Percentiles rank a stretch among this genome's conserved stretches.
Conservation (phyloP, 148 eudicot genomes). For the Chenopodium quinoa region DNA sequence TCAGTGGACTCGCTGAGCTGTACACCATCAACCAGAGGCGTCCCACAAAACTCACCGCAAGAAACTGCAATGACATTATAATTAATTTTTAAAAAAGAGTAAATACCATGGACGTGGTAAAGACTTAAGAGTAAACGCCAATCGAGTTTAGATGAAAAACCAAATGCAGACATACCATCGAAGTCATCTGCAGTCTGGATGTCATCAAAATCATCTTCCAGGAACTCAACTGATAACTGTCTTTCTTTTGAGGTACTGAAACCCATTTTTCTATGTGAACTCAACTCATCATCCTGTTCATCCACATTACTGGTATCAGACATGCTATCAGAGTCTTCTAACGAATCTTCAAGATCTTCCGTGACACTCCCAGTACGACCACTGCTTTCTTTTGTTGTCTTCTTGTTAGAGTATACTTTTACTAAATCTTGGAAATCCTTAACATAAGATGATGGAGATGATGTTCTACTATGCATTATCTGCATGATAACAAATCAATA, state of each 20-base stretch:
- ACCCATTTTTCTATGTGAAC: conserved; percentile 21
- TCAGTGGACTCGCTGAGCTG: conserved; percentile 26
- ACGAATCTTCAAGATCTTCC: conserved; percentile 32
- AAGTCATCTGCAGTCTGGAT: conserved; percentile 63
- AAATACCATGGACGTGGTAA: not conserved
- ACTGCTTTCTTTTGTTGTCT: conserved; percentile 24
- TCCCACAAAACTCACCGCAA: conserved; percentile 77
- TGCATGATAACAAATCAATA: conserved; percentile 31
- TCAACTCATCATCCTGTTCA: conserved; percentile 35
- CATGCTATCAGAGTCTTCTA: conserved; percentile 35
- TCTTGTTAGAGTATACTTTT: conserved; percentile 45
- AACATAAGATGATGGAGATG: conserved; percentile 46
- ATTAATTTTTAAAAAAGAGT: not conserved
- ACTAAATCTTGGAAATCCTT: conserved; percentile 68
- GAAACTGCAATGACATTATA: conserved; percentile 47
- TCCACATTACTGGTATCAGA: conserved; percentile 35
- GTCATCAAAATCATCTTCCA: conserved; percentile 84
- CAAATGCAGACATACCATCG: conserved; percentile 51
- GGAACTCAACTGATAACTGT: conserved; percentile 66
- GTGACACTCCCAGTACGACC: conserved; percentile 15
- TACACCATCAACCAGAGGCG: conserved; percentile 26
- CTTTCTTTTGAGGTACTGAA: conserved; percentile 36
- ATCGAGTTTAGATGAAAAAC: not conserved
- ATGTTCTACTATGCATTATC: conserved; percentile 71
- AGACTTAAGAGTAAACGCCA: not conserved